phyloP scores from a whole-genome alignment of 768 basidiomycete species.

The Boletus vermiculosoides region DNA sequence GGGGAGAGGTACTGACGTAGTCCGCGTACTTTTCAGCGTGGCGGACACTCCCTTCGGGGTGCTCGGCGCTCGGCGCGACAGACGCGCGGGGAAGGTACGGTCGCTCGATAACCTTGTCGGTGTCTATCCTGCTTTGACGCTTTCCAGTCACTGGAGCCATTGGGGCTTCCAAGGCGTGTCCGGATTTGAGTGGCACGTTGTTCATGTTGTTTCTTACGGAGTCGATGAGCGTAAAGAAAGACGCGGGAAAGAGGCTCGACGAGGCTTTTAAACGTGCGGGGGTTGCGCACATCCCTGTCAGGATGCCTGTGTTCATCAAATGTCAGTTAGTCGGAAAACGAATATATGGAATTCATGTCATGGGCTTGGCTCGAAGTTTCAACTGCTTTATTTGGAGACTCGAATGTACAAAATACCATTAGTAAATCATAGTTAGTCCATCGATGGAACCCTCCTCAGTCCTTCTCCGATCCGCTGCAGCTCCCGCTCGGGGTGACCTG shows the following conservation, averaged over 20 bases:
- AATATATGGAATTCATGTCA: constrained; percentile 11
- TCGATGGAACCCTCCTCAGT: constrained; percentile 10
- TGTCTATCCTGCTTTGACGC: constrained; percentile 25
- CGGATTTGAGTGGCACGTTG: constrained; percentile 14
- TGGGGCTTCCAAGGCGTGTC: constrained; percentile 17
- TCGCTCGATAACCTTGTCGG: constrained; percentile 25
- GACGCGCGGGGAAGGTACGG: constrained; percentile 32
- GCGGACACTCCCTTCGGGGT: constrained; percentile 18
- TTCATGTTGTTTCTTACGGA: constrained; percentile 24
- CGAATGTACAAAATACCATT: constrained; percentile 19
- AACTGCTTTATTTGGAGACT: constrained; percentile 5
- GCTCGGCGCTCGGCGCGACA: constrained; percentile 26
- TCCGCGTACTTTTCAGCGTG: constrained; percentile 19
- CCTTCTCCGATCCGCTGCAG: constrained; percentile 11
- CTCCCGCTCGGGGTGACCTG: constrained; percentile 14
- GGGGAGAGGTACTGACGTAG: constrained; percentile 19
- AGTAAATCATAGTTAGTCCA: constrained; percentile 8
- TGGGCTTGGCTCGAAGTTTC: neutral
- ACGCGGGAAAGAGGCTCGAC: constrained; percentile 13
- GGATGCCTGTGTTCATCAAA: constrained; percentile 7
- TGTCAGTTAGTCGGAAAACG: constrained; percentile 10
- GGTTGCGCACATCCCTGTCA: constrained; percentile 17
- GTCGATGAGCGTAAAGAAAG: constrained; percentile 21
- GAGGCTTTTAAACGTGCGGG: constrained; percentile 9
- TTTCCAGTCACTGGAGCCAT: constrained; percentile 22